Conservation (phyloP, 352 stramenopile species). For the Phytophthora pini region DNA sequence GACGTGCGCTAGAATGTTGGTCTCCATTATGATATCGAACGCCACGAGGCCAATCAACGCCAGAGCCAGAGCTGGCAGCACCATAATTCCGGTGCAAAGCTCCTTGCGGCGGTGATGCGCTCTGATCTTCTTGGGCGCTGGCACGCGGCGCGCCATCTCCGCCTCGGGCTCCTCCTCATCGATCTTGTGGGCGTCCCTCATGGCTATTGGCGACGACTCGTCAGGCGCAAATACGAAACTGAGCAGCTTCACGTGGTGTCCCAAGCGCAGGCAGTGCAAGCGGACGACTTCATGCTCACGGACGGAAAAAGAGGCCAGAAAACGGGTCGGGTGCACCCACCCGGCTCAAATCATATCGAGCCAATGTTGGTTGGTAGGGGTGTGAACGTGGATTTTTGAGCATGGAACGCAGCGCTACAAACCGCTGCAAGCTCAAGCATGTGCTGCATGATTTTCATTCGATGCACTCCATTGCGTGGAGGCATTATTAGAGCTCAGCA, state of each 20-base stretch:
- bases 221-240: no score
- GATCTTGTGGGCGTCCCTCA: slow-evolving; percentile 8
- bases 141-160: slow-evolving; percentile 2
- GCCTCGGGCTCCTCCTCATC: not conserved
- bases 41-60: slow-evolving; percentile 16
- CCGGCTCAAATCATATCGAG: slow-evolving; percentile 18
- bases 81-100: slow-evolving; percentile 11
- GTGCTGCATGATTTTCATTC: not conserved
- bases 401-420: no score
- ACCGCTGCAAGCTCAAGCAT: not conserved
- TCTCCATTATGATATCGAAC: slow-evolving; percentile 34
- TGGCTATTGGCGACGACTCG: not conserved
- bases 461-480: not conserved
- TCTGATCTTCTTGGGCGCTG: slow-evolving; percentile 4
- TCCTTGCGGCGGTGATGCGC: slow-evolving; percentile 15
- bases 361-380: not conserved
- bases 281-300: slow-evolving; percentile 5
- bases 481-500: not conserved
- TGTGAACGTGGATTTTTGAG: not conserved
- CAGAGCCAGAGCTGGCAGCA: slow-evolving; percentile 13
- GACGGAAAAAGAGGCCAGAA: slow-evolving; percentile 9
- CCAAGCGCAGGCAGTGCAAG: slow-evolving; percentile 1
- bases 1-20: slow-evolving; percentile 14
- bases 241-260: no score
- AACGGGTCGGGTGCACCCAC: slow-evolving; percentile 6